A percentile compares a stretch with the other conserved stretches of the same genome.
Conservation (phyloP, 352 stramenopile species). For the Globisporangium rhizosaccharum region DNA sequence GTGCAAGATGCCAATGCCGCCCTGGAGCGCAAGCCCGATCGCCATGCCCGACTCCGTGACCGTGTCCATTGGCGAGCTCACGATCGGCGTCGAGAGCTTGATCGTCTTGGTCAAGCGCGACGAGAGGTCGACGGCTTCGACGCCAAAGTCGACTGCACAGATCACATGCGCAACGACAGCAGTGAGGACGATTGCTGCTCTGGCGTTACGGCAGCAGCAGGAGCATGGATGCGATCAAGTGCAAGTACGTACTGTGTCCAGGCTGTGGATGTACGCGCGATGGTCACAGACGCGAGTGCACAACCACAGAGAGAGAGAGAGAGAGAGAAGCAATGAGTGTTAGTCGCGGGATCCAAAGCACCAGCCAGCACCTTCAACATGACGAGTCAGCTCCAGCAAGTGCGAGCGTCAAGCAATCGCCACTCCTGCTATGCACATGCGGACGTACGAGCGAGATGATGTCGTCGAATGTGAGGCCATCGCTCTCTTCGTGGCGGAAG, state of each 20-base stretch:
- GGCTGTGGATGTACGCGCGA: conserved; percentile 22
- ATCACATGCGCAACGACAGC: background rate
- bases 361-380: background rate
- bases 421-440: background rate
- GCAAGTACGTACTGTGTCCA: conserved; percentile 50
- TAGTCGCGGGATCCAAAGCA: background rate
- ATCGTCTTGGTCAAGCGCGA: conserved; percentile 91
- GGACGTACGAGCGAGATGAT: conserved; percentile 70
- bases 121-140: conserved; percentile 92
- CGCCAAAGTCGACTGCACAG: conserved; percentile 85
- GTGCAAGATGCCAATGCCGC: conserved; percentile 98
- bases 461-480: conserved; percentile 81
- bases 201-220: background rate
- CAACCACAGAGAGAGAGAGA: background rate
- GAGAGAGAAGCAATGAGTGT: background rate
- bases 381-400: too few relatives aligned
- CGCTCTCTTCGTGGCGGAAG: conserved; percentile 64
- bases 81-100: conserved; percentile 90
- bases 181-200: too few relatives aligned
- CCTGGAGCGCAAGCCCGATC: conserved; percentile 97
- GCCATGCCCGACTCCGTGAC: conserved; percentile 98
- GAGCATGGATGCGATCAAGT: background rate
- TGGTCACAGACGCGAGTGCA: background rate
- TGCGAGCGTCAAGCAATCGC: background rate
- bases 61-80: conserved; percentile 99